Conservation (phyloP, 148 eudicot species). For the Rhododendron simsii region DNA sequence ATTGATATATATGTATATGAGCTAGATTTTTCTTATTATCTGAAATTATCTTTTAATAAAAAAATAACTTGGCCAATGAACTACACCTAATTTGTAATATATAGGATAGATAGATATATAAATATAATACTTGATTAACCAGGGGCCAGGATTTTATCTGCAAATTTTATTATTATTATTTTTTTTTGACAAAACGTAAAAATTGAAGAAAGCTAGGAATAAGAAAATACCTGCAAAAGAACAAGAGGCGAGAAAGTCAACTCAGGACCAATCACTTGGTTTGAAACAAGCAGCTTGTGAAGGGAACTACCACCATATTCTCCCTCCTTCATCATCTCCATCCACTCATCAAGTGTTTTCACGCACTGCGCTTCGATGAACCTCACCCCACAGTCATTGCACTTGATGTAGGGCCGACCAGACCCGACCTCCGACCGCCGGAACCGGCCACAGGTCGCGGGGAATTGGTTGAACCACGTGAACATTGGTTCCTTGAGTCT, state of each 20-base stretch:
- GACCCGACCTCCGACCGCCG: constrained; percentile 25
- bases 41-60: too few relatives aligned
- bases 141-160: too few relatives aligned
- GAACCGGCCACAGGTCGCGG: constrained; percentile 45
- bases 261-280: constrained; percentile 3
- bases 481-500: constrained; percentile 47
- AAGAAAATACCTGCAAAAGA: constrained; percentile 1
- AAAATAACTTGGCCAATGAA: neutral
- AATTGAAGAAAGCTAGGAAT: neutral
- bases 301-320: neutral
- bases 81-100: neutral
- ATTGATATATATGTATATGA: too few relatives aligned
- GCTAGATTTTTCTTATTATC: too few relatives aligned
- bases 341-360: neutral
- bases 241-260: neutral
- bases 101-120: too few relatives aligned
- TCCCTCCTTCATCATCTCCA: neutral
- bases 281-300: constrained; percentile 1
- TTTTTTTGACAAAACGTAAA: neutral
- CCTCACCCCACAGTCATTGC: constrained; percentile 81
- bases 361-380: constrained; percentile 48
- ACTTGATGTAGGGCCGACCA: constrained; percentile 65
- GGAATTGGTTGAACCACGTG: constrained; percentile 46
- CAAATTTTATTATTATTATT: too few relatives aligned
- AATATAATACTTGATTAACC: too few relatives aligned